phyloP scores from a whole-genome alignment of 2,329 filamentous ascomycete genomes.

The Aspergillus sp. region DNA sequence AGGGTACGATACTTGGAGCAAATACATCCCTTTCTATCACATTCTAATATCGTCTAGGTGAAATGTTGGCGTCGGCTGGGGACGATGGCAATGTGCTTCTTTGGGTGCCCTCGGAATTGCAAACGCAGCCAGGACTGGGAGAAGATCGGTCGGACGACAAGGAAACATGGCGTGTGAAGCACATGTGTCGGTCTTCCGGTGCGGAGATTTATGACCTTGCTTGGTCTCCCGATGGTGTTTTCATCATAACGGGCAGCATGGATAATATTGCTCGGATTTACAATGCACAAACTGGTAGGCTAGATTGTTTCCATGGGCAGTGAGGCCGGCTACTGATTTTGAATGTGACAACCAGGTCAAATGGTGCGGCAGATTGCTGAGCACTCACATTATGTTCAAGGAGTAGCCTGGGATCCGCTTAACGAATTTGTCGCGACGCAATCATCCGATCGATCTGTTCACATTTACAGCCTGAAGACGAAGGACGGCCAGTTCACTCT shows the following conservation, averaged over 20 bases:
- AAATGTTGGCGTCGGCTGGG: conserved; percentile 89
- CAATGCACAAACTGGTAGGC: conserved; percentile 81
- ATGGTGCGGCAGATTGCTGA: conserved; percentile 92
- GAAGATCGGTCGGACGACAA: conserved; percentile 88
- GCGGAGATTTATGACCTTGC: conserved; percentile 98
- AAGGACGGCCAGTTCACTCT: conserved; percentile 95
- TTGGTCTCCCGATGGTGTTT: conserved; percentile 95
- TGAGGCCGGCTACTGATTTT: conserved; percentile 14
- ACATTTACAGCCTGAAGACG: conserved; percentile 93
- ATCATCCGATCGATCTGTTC: conserved; percentile 95
- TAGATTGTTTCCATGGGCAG: background rate
- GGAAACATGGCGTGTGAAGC: conserved; percentile 93
- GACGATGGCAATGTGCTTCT: conserved; percentile 97
- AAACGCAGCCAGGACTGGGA: conserved; percentile 67
- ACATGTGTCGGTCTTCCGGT: conserved; percentile 94
- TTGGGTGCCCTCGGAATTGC: conserved; percentile 85
- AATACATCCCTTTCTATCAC: background rate
- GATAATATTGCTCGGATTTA: conserved; percentile 98
- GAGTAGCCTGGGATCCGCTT: conserved; percentile 95
- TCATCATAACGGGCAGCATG: conserved; percentile 99
- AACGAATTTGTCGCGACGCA: conserved; percentile 99
- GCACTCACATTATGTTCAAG: conserved; percentile 97
- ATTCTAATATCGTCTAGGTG: conserved; percentile 58
- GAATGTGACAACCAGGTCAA: conserved; percentile 46
- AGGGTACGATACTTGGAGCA: conserved; percentile 56